Base-by-base conservation (phyloP, 768 basidiomycete species). In the Mycena indigotica region DNA sequence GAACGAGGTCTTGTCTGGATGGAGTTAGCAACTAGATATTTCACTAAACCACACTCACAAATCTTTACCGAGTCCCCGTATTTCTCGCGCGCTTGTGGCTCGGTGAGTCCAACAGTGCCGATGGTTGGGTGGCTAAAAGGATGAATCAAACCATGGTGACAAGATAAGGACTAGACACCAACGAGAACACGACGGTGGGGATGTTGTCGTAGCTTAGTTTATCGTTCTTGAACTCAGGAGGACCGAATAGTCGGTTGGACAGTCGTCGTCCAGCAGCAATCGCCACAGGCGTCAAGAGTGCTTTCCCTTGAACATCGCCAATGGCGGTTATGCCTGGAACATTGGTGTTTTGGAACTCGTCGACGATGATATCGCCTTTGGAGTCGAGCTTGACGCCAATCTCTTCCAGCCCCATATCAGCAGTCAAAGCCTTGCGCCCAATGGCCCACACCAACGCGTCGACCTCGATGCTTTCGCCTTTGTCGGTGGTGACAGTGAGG, bases 131-230 rank as follows among this genome's bases (percentile, higher is more conserved):
- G 96, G 6, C 93, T 96, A 60, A 28, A 5, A 50, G 26, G 56
- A 30, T 30, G 39, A 49, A 39, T 45, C 26, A 58, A 8, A n/a
- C 44, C 51, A n/a, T n/a, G n/a, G n/a, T 24, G 61, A 29, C 25
- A 28, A 10, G 15, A 13, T 23, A 3, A 55, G 35, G 49, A 16
- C 26, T 40, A 52, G 51, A 45, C 2, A 82, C 93, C 69, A 63
- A 95, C 93, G 96, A 93, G 77, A 98, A 98, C 55, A 98, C 94
- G 60, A 98, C 97, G 46, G 88, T 92, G 3, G 97, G 89, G 57
- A 99, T 95, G 70, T 98, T 84, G 29, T 87, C 81, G 70, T 98
- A 99, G 65, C 78, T 80, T 56, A 98, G 80, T 72, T 96, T 94
- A 66, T 96, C 90, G 48, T 88, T 71, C 77, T 90, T 94, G 82